Evolutionary conservation across 2,329 filamentous ascomycete genomes (phyloP), one percentile per base, ranked within the genome.

Genomic region (Colletotrichum cordylinicola): DNA sequence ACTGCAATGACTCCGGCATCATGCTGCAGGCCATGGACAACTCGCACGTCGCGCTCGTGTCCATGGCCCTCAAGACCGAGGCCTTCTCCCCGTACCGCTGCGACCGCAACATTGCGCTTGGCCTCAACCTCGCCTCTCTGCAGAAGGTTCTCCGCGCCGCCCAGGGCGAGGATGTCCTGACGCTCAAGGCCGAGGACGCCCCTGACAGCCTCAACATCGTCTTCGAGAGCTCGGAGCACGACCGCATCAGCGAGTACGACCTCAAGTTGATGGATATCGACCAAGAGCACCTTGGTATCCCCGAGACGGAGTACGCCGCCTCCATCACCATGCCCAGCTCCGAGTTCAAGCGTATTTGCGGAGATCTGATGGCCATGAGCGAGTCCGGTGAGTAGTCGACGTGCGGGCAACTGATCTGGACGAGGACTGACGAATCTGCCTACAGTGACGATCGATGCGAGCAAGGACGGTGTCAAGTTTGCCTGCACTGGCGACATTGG

Each of bases 181-280:
- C 96, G 27, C 90, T 99, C 85, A 99, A 98, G 92, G 97, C 97
- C 16, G 96, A 98, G 85, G 98, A 99, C 85, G 94, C 95, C 52
- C 97, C 97, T 64, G 97, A 99, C 87, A 95, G 96, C 65, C 93
- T 99, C 81, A 98, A 98, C 90, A 90, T 99, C 79, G 91, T 96
- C 81, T 99, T 99, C 84, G 98, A 99, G 92, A 98, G 93, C 89
- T 89, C 91, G 79, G 93, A 94, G 83, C 94, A 92, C 82, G 97
- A 99, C 87, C 92, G 97, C 80, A 92, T 99, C 84, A 98, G 95
- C 91, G 98, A 99, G 90, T 99, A 99, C 86, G 97, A 99, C 86
- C 94, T 99, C 87, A 99, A 99, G 91, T 93, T 99, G 85, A 99
- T 99, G 97, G 97, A 99, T 85, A 99, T 99, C 86, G 97, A 99